Evolutionary conservation across 306 rosid genomes (phyloP).

Genomic region (Carpinus fangiana): DNA sequence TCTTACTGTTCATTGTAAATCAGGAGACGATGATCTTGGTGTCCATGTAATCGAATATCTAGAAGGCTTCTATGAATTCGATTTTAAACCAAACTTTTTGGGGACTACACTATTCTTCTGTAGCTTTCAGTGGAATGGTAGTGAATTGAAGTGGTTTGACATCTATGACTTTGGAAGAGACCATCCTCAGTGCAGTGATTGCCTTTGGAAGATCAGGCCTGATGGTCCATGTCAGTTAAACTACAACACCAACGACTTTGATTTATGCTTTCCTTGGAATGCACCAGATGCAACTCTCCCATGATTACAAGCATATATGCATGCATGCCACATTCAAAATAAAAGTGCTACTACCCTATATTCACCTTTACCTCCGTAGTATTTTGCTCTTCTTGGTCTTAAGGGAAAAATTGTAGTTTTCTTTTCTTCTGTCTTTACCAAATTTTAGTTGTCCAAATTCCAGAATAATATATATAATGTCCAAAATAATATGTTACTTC

Average conservation of each 20-base stretch:
- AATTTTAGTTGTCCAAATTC: too few species aligned
- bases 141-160: not conserved
- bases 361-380: too few species aligned
- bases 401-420: too few species aligned
- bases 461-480: too few species aligned
- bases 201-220: not conserved
- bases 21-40: not conserved
- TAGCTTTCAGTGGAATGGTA: not conserved
- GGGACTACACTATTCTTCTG: not conserved
- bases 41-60: not conserved
- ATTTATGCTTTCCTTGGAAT: not conserved
- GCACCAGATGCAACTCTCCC: too few species aligned
- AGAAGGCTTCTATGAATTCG: not conserved
- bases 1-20: not conserved
- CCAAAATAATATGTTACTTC: too few species aligned
- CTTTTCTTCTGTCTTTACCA: too few species aligned
- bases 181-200: not conserved
- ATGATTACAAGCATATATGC: too few species aligned
- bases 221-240: not conserved
- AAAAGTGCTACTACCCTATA: too few species aligned
- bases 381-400: too few species aligned
- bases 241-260: not conserved
- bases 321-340: too few species aligned
- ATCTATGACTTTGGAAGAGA: not conserved
- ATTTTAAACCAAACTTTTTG: not conserved